Conservation (phyloP, 2,329 filamentous ascomycete genomes). For the Botrytis paeoniae region DNA sequence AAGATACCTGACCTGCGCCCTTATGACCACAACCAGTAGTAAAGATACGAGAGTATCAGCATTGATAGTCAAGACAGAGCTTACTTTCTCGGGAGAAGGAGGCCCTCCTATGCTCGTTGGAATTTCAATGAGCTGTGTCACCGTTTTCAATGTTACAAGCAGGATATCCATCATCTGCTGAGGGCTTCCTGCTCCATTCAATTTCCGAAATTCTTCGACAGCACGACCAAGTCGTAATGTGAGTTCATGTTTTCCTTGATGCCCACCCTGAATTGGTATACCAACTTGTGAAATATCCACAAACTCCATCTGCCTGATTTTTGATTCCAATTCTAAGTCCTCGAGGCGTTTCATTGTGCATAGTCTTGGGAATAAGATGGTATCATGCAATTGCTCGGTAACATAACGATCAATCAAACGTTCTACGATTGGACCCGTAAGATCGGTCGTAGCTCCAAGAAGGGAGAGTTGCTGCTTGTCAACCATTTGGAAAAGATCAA, state of each 20-base stretch:
- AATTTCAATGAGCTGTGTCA: slow-evolving; percentile 65
- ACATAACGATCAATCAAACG: slow-evolving; percentile 93
- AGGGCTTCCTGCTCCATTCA: slow-evolving; percentile 60
- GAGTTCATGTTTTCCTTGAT: slow-evolving; percentile 76
- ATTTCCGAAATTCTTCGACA: slow-evolving; percentile 85
- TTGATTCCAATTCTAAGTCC: slow-evolving; percentile 82
- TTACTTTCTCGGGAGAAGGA: slow-evolving; percentile 40
- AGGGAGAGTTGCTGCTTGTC: slow-evolving; percentile 94
- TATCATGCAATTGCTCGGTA: slow-evolving; percentile 84
- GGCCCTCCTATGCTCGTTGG: slow-evolving; percentile 38
- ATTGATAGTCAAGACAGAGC: slow-evolving; percentile 59
- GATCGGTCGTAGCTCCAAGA: slow-evolving; percentile 85
- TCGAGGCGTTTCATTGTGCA: slow-evolving; percentile 75
- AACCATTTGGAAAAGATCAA: slow-evolving; percentile 92
- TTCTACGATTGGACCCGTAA: slow-evolving; percentile 90
- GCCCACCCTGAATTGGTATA: slow-evolving; percentile 77
- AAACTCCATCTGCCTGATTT: slow-evolving; percentile 88
- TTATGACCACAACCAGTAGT: slow-evolving; percentile 86
- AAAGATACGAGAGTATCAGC: slow-evolving; percentile 92
- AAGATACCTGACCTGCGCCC: slow-evolving; percentile 81
- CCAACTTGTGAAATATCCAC: slow-evolving; percentile 95
- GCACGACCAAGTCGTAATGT: slow-evolving; percentile 72
- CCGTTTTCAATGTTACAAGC: slow-evolving; percentile 62
- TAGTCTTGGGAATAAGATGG: slow-evolving; percentile 77
- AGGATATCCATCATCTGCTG: slow-evolving; percentile 41